Evolutionary conservation across 768 basidiomycete species (phyloP).

Genomic region (Infundibulicybe gibba): DNA sequence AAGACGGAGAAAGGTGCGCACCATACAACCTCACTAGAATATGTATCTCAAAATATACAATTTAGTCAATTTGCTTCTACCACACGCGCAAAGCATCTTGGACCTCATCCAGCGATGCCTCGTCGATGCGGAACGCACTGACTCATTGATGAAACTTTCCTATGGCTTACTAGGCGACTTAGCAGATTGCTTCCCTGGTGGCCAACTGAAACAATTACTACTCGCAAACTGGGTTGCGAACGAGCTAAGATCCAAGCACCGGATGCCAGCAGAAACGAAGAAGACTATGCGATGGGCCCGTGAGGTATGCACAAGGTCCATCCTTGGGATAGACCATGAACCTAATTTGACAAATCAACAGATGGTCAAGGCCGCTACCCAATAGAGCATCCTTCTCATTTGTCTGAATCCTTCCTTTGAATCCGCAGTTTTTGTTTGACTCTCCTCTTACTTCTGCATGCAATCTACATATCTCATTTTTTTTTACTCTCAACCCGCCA

Average conservation of each 20-base stretch:
- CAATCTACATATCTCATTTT: constrained; percentile 39
- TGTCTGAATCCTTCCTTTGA: neutral
- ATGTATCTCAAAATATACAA: constrained; percentile 2
- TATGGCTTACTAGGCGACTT: constrained; percentile 92
- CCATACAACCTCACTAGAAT: neutral
- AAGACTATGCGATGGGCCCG: constrained; percentile 92
- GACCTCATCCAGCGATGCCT: constrained; percentile 78
- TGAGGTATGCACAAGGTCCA: constrained; percentile 57
- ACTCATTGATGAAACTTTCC: constrained; percentile 66
- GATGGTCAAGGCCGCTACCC: constrained; percentile 81
- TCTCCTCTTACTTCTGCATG: constrained; percentile 34
- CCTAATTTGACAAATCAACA: constrained; percentile 19
- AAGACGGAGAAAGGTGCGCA: constrained; percentile 72
- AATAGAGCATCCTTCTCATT: constrained; percentile 41
- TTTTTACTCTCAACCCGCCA: constrained; percentile 37
- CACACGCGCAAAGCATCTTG: constrained; percentile 71
- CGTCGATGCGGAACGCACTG: constrained; percentile 80
- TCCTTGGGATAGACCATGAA: neutral
- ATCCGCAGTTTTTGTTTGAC: constrained; percentile 16
- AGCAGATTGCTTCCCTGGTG: constrained; percentile 80
- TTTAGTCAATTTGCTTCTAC: constrained; percentile 52
- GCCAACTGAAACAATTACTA: constrained; percentile 77
- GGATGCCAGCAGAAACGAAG: constrained; percentile 76
- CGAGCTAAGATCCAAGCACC: constrained; percentile 69
- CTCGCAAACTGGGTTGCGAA: constrained; percentile 76